Evolutionary conservation across 2,329 filamentous ascomycete genomes (phyloP).

Genomic region (Niveomyces coronatus): DNA sequence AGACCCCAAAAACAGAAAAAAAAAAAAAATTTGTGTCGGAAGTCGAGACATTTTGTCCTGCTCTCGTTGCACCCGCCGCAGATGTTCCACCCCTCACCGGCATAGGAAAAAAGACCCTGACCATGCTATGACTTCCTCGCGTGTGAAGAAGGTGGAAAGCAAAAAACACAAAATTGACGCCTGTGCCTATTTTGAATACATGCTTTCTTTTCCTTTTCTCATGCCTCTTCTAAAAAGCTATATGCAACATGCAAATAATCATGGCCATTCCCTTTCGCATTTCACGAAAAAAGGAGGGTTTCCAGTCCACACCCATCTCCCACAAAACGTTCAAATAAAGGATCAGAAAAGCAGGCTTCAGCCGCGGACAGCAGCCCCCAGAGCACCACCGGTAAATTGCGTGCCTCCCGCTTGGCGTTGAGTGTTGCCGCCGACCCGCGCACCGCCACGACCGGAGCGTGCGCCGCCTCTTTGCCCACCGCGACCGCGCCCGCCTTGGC

Average conservation of each 20-base stretch:
- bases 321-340: neutral
- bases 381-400: slow-evolving; percentile 71
- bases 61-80: too few species aligned
- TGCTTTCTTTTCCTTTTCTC: slow-evolving; percentile 6
- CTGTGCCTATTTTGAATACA: slow-evolving; percentile 4
- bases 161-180: slow-evolving; percentile 8
- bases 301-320: neutral
- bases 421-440: slow-evolving; percentile 44
- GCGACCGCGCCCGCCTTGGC: slow-evolving; percentile 71
- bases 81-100: too few species aligned
- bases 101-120: slow-evolving; percentile 7
- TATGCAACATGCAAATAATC: slow-evolving; percentile 9
- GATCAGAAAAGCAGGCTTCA: slow-evolving; percentile 21
- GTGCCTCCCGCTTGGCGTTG: slow-evolving; percentile 62
- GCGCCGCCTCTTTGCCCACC: slow-evolving; percentile 55
- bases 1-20: neutral
- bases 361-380: slow-evolving; percentile 58
- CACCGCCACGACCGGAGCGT: slow-evolving; percentile 51
- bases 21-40: neutral
- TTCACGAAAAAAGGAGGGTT: neutral
- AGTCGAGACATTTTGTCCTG: too few species aligned
- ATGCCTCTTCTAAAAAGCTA: slow-evolving; percentile 3
- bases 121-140: neutral
- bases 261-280: neutral
- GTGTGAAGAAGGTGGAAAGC: neutral